phyloP scores from a whole-genome alignment of 2,329 filamentous ascomycete species.

The Trichoderma sp. region DNA sequence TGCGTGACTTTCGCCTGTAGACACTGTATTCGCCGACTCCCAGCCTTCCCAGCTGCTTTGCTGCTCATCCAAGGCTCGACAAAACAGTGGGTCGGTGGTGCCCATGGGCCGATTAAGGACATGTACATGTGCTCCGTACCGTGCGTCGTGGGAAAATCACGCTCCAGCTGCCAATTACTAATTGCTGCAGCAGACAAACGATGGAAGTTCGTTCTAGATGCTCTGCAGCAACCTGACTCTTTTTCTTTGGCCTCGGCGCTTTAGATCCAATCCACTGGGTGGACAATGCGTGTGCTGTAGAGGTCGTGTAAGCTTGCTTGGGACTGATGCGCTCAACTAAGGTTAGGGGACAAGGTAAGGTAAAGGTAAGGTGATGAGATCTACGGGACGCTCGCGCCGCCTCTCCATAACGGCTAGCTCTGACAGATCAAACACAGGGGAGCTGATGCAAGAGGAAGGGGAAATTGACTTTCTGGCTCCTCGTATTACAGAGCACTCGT shows the following conservation, averaged over 20 bases:
- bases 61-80: background rate
- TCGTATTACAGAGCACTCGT: slow-evolving; percentile 2
- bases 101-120: slow-evolving; percentile 15
- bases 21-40: background rate
- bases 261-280: background rate
- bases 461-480: slow-evolving; percentile 1
- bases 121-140: slow-evolving; percentile 5
- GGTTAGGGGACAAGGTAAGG: slow-evolving; percentile 11
- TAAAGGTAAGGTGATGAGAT: slow-evolving; percentile 19
- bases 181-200: background rate
- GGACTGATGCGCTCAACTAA: slow-evolving; percentile 5
- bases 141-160: background rate
- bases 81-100: background rate
- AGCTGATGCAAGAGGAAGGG: slow-evolving; percentile 1
- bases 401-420: slow-evolving; percentile 17
- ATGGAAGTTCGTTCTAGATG: background rate
- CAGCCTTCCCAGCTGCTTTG: background rate
- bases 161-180: background rate
- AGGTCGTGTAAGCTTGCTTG: background rate
- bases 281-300: background rate
- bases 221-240: background rate
- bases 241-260: background rate
- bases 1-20: rapidly evolving
- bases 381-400: slow-evolving; percentile 18
- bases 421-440: slow-evolving; percentile 14